Evolutionary conservation across 164 flowering plant genomes (phyloP).

Genomic region (Magnolia kwangsiensis): DNA sequence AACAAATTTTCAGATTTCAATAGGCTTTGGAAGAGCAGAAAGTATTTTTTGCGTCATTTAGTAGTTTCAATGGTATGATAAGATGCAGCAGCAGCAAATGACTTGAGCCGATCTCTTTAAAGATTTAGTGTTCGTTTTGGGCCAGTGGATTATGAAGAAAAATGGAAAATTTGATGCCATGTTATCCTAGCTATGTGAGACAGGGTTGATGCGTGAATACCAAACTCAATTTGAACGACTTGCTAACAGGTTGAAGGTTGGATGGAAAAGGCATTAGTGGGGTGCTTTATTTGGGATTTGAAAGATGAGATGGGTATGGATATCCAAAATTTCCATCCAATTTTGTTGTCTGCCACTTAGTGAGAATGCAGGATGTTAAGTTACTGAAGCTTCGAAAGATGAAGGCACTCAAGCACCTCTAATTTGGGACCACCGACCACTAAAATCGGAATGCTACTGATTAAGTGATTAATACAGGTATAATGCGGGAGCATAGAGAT

Average conservation of each 20-base stretch:
- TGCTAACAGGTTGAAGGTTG: neutral
- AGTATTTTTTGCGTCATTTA: neutral
- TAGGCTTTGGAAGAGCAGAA: neutral
- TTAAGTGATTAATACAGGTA: neutral
- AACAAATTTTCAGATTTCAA: neutral
- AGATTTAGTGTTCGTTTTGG: too few species aligned
- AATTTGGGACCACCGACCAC: too few species aligned
- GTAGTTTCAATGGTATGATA: neutral
- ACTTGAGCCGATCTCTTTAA: neutral
- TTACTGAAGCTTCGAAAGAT: neutral
- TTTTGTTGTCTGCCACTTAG: neutral
- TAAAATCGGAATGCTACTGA: neutral
- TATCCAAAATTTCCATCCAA: neutral
- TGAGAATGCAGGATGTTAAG: neutral
- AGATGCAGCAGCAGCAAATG: neutral
- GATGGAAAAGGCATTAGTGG: too few species aligned
- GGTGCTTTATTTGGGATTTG: neutral
- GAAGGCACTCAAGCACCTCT: too few species aligned
- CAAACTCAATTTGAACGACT: constrained; percentile 4
- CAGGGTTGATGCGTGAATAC: neutral
- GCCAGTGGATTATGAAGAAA: too few species aligned
- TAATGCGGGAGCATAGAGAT: neutral
- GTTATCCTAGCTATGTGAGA: neutral
- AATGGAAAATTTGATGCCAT: too few species aligned
- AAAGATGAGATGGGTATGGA: neutral